These are phyloP conservation scores for Orobanche coerulescens DNA, from an alignment of 257 asterid genomes.

Conservation along the genomic window DNA sequence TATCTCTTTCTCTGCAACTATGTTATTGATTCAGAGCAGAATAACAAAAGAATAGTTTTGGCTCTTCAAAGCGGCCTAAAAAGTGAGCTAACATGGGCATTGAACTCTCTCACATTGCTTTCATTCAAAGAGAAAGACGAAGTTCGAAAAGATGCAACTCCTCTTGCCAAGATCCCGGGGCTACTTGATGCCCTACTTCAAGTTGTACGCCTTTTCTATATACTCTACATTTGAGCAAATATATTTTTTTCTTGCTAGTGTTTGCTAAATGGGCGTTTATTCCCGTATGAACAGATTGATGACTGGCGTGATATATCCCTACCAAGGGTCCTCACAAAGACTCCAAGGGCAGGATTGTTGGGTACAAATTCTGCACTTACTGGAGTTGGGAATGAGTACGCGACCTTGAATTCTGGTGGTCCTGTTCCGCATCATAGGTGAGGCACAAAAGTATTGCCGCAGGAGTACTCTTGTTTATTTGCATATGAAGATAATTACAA, in stretches of 20 bases:
- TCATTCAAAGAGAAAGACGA: constrained; percentile 75
- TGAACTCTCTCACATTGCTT: constrained; percentile 58
- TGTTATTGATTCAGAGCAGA: constrained; percentile 41
- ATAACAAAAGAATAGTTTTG: constrained; percentile 58
- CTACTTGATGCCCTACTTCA: constrained; percentile 67
- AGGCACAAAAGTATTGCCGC: neutral
- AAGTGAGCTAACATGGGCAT: constrained; percentile 71
- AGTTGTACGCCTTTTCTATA: constrained; percentile 38
- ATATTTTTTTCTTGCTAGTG: neutral
- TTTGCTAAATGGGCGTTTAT: neutral
- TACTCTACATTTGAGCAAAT: neutral
- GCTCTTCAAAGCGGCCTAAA: constrained; percentile 76
- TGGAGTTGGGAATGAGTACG: constrained; percentile 50
- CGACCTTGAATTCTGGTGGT: constrained; percentile 39
- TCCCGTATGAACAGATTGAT: constrained; percentile 41
- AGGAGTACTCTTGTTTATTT: neutral
- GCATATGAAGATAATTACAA: no score
- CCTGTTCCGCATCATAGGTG: constrained; percentile 38
- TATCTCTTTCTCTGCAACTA: constrained; percentile 10
- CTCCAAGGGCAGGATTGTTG: constrained; percentile 40
- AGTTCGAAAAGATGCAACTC: constrained; percentile 60
- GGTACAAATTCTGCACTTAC: constrained; percentile 49
- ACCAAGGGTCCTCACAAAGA: constrained; percentile 49
- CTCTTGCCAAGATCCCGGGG: constrained; percentile 72
- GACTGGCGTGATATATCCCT: constrained; percentile 68